Conservation (phyloP, 2,329 filamentous ascomycete species). For the Metarhizium robertsii region DNA sequence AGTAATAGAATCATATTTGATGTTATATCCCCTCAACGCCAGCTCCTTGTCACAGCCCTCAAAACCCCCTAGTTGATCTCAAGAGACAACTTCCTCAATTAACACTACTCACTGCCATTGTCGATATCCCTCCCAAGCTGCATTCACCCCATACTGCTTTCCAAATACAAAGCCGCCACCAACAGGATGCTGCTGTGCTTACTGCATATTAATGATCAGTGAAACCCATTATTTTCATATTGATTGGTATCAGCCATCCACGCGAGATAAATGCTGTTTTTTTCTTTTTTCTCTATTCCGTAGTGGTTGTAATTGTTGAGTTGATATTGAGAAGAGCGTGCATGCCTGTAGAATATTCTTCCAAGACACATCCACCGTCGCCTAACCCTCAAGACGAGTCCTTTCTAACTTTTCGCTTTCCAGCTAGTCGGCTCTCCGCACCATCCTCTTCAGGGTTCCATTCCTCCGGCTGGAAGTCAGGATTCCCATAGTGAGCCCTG, state of each 20-base stretch:
- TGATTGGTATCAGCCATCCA: neutral
- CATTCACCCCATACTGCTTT: neutral
- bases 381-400: constrained; percentile 5
- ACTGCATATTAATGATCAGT: neutral
- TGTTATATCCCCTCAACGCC: neutral
- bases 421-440: constrained; percentile 17
- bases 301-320: neutral
- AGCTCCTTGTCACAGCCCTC: neutral
- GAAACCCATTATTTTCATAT: too few relatives aligned
- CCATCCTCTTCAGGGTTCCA: constrained; percentile 32
- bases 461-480: constrained; percentile 37
- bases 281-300: neutral
- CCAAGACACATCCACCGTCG: neutral
- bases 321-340: neutral
- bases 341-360: neutral
- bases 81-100: neutral
- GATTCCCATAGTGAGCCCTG: constrained; percentile 57
- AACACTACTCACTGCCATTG: neutral
- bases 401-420: constrained; percentile 17
- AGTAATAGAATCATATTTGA: neutral
- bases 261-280: neutral
- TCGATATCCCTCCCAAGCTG: neutral
- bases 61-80: neutral
- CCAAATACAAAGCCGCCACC: neutral
- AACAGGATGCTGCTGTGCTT: neutral